phyloP scores from a whole-genome alignment of 768 basidiomycete genomes.

The Boletus coccyginus region DNA sequence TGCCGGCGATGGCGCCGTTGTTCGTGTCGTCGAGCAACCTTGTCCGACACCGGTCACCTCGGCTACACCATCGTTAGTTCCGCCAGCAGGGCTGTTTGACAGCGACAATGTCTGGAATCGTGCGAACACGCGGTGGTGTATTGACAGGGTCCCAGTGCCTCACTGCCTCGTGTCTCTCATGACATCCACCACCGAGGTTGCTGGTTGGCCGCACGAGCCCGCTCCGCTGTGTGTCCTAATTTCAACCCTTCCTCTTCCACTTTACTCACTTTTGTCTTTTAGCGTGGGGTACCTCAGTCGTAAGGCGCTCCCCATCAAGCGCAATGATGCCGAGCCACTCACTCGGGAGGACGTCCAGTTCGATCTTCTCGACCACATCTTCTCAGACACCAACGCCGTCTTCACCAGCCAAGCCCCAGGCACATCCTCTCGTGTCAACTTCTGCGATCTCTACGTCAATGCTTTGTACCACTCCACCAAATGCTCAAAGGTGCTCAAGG shows the following conservation, averaged over 20 bases:
- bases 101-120: conserved; percentile 22
- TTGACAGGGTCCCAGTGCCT: conserved; percentile 26
- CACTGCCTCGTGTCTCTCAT: conserved; percentile 41
- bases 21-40: conserved; percentile 2
- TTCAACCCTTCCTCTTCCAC: conserved; percentile 8
- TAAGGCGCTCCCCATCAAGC: conserved; percentile 72
- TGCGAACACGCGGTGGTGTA: conserved; percentile 26
- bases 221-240: conserved; percentile 48
- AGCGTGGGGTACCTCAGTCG: conserved; percentile 62
- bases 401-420: conserved; percentile 67
- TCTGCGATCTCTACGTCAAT: conserved; percentile 81
- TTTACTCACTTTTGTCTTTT: conserved; percentile 13
- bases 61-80: background rate
- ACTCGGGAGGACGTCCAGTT: conserved; percentile 84
- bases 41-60: background rate
- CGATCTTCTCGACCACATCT: conserved; percentile 79
- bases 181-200: conserved; percentile 42
- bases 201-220: conserved; percentile 47
- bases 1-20: conserved; percentile 4
- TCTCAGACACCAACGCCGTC: conserved; percentile 61
- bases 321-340: conserved; percentile 78
- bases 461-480: conserved; percentile 77
- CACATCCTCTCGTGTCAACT: conserved; percentile 55
- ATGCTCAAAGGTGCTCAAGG: conserved; percentile 85
- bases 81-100: conserved; percentile 5